These are phyloP conservation scores for Naganishia friedmannii DNA, from an alignment of 768 basidiomycete genomes.

Conservation along the genomic window DNA sequence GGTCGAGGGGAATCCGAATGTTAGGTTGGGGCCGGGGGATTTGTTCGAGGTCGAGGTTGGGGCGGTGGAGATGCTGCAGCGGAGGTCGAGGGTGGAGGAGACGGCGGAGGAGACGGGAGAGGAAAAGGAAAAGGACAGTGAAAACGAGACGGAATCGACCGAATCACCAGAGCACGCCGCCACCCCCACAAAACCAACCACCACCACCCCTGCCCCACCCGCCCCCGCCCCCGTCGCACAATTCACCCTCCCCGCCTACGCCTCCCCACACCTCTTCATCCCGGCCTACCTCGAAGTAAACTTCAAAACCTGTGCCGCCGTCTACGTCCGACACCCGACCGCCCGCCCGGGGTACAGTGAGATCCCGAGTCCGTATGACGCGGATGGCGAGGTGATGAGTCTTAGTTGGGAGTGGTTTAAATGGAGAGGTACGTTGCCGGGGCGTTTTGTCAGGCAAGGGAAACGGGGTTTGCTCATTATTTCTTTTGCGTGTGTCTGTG, in stretches of 20 bases:
- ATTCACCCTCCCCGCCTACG: slow-evolving; percentile 81
- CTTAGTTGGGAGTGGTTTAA: slow-evolving; percentile 90
- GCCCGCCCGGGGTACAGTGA: slow-evolving; percentile 89
- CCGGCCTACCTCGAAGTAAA: slow-evolving; percentile 85
- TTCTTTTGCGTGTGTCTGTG: background rate
- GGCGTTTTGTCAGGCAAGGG: no score
- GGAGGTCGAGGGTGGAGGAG: slow-evolving; percentile 9
- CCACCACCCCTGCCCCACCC: slow-evolving; percentile 27
- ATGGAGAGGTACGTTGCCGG: slow-evolving; percentile 29
- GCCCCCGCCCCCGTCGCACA: slow-evolving; percentile 50
- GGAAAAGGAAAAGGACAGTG: slow-evolving; percentile 23
- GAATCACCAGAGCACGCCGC: slow-evolving; percentile 29
- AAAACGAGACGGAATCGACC: slow-evolving; percentile 26
- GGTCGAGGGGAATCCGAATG: slow-evolving; percentile 79
- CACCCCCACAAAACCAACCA: slow-evolving; percentile 28
- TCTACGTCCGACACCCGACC: slow-evolving; percentile 93
- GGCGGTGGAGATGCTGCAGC: slow-evolving; percentile 69
- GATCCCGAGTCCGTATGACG: slow-evolving; percentile 91
- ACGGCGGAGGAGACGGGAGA: slow-evolving; percentile 25
- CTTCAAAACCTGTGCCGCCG: slow-evolving; percentile 80
- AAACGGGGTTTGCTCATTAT: background rate
- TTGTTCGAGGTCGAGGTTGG: slow-evolving; percentile 83
- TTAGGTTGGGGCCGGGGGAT: slow-evolving; percentile 86
- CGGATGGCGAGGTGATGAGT: slow-evolving; percentile 87
- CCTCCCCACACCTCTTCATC: slow-evolving; percentile 87